A percentile compares a stretch with the other conserved stretches of the same genome.
Evolutionary conservation across 805 yeast species (phyloP).

Genomic region (Starmerella cellae): DNA sequence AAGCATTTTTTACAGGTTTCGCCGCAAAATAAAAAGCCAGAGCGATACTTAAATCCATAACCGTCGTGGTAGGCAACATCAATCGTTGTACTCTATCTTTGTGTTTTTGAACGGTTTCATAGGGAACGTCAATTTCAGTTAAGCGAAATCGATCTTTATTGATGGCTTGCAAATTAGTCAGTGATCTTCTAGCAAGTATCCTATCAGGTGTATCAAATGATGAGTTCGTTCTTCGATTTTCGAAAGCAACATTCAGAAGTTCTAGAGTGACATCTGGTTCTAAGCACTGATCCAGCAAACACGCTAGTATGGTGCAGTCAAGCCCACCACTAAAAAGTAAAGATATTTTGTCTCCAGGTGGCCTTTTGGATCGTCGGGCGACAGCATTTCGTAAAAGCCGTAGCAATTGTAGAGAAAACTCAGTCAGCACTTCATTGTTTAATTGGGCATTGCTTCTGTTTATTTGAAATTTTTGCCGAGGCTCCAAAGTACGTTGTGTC

Average conservation of each 20-base stretch:
- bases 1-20: conserved; percentile 29
- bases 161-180: conserved; percentile 34
- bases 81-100: conserved; percentile 43
- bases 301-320: conserved; percentile 74
- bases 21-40: conserved; percentile 80
- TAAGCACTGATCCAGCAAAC: conserved; percentile 26
- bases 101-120: conserved; percentile 44
- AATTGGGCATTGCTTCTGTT: too few relatives aligned
- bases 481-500: too few relatives aligned
- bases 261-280: conserved; percentile 36
- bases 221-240: conserved; percentile 62
- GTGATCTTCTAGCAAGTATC: conserved; percentile 51
- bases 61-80: conserved; percentile 76
- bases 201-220: conserved; percentile 72
- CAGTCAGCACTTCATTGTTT: neutral
- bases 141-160: conserved; percentile 32
- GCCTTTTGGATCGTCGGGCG: conserved; percentile 10
- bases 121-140: conserved; percentile 61
- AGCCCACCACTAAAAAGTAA: conserved; percentile 87
- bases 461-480: too few relatives aligned
- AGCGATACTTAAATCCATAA: conserved; percentile 92
- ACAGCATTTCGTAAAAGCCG: conserved; percentile 14
- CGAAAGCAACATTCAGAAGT: conserved; percentile 83
- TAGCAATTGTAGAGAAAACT: too few relatives aligned
- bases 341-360: conserved; percentile 29